Evolutionary conservation across 106 monocot species (phyloP).

Genomic region (Narthecium ossifragum): DNA sequence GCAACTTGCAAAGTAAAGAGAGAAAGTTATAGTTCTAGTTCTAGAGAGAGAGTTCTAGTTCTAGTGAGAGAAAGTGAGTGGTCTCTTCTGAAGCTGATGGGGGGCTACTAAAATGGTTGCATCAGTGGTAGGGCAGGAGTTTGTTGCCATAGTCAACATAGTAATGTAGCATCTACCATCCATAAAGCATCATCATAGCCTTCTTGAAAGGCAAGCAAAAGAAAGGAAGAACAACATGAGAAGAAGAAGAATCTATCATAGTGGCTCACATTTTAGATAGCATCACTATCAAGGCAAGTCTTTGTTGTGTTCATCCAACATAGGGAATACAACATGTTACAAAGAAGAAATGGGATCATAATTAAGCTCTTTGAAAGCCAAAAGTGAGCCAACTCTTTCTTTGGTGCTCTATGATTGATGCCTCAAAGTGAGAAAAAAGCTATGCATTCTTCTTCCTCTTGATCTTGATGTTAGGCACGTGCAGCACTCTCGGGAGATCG

Average conservation of each 20-base stretch:
- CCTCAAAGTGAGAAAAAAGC: slow-evolving; percentile 1
- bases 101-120: too few relatives aligned
- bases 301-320: background rate
- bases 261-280: background rate
- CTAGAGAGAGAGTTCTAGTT: too few relatives aligned
- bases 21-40: too few relatives aligned
- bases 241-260: too few relatives aligned
- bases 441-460: background rate
- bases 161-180: slow-evolving; percentile 12
- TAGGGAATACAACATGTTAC: background rate
- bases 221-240: background rate
- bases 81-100: too few relatives aligned
- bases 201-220: background rate
- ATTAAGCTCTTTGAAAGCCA: slow-evolving; percentile 25
- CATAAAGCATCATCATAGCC: slow-evolving; percentile 3
- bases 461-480: background rate
- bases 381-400: slow-evolving; percentile 6
- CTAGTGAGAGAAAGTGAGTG: too few relatives aligned
- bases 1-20: too few relatives aligned
- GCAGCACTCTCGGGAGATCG: background rate
- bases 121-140: slow-evolving; percentile 5
- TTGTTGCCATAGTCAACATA: slow-evolving; percentile 19
- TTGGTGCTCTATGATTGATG: slow-evolving; percentile 26
- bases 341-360: slow-evolving; percentile 1
- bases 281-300: background rate